Conservation (phyloP, 2,329 filamentous ascomycete genomes). For the Tolypocladium pustulatum region DNA sequence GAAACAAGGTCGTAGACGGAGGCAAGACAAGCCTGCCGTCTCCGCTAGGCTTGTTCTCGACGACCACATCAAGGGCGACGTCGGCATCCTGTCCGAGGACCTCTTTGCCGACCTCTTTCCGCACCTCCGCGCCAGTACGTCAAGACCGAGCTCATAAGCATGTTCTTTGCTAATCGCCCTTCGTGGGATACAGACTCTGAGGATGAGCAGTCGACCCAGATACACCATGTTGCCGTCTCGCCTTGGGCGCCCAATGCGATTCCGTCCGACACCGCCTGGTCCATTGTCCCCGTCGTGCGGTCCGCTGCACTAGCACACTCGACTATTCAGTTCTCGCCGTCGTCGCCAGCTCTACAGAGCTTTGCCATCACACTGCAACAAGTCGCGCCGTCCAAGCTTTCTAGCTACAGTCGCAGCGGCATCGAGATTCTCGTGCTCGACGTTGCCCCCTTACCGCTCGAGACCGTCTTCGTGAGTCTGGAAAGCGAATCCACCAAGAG, state of each 20-base stretch:
- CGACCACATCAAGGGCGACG: constrained; percentile 73
- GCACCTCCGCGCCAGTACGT: constrained; percentile 42
- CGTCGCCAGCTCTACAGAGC: constrained; percentile 63
- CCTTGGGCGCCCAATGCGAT: constrained; percentile 56
- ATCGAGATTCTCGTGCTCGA: constrained; percentile 80
- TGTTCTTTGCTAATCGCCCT: not conserved
- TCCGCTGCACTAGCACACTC: constrained; percentile 59
- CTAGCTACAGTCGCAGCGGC: constrained; percentile 60
- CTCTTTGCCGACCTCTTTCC: constrained; percentile 76
- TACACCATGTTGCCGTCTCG: constrained; percentile 60
- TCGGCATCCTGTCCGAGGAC: constrained; percentile 79
- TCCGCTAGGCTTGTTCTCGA: constrained; percentile 76
- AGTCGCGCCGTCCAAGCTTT: constrained; percentile 64
- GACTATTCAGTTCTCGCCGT: constrained; percentile 68
- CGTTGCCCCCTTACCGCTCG: constrained; percentile 67
- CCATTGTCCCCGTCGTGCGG: constrained; percentile 65
- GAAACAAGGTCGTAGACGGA: constrained; percentile 40
- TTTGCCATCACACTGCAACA: constrained; percentile 66
- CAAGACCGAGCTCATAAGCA: not conserved
- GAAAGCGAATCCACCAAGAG: constrained; percentile 72
- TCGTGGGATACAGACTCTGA: constrained; percentile 15
- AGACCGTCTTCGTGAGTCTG: constrained; percentile 78
- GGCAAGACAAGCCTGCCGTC: constrained; percentile 63
- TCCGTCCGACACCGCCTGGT: constrained; percentile 63
- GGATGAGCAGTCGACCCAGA: constrained; percentile 25